These are phyloP conservation scores for Camelina hispida DNA, from an alignment of 345 rosid species.

Conservation along the genomic window DNA sequence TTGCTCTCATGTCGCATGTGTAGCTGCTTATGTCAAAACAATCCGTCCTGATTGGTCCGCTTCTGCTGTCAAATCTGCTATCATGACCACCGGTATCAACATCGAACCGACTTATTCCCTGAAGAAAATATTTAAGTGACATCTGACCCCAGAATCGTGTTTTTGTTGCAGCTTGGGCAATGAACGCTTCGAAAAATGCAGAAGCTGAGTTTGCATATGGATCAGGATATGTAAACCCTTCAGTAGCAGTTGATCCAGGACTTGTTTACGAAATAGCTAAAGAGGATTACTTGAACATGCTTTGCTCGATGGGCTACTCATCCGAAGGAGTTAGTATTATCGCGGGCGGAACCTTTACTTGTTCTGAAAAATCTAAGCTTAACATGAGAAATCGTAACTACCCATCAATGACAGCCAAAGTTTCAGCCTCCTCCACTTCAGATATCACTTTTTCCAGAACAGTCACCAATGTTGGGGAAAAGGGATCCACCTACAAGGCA, in stretches of 20 bases:
- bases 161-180: conserved; percentile 41
- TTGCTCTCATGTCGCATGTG: conserved; percentile 70
- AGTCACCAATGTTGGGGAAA: conserved; percentile 46
- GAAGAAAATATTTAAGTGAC: neutral
- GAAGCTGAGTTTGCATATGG: conserved; percentile 55
- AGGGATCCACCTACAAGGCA: conserved; percentile 40
- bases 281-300: conserved; percentile 50
- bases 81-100: conserved; percentile 65
- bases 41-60: conserved; percentile 53
- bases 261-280: too few relatives aligned
- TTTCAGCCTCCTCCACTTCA: conserved; percentile 19
- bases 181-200: conserved; percentile 40
- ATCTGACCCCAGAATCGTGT: neutral
- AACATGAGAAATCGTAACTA: conserved; percentile 44
- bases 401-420: conserved; percentile 47
- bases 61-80: conserved; percentile 70
- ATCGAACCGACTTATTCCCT: neutral
- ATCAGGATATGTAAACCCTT: conserved; percentile 50
- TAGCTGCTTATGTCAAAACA: conserved; percentile 56
- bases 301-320: conserved; percentile 43
- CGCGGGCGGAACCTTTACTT: conserved; percentile 40
- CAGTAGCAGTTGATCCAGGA: conserved; percentile 48
- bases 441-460: conserved; percentile 42
- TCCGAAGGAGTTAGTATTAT: conserved; percentile 16
- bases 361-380: conserved; percentile 24